These are phyloP conservation scores for Silene vulgaris DNA, from an alignment of 179 eudicot genomes.

Conservation along the genomic window DNA sequence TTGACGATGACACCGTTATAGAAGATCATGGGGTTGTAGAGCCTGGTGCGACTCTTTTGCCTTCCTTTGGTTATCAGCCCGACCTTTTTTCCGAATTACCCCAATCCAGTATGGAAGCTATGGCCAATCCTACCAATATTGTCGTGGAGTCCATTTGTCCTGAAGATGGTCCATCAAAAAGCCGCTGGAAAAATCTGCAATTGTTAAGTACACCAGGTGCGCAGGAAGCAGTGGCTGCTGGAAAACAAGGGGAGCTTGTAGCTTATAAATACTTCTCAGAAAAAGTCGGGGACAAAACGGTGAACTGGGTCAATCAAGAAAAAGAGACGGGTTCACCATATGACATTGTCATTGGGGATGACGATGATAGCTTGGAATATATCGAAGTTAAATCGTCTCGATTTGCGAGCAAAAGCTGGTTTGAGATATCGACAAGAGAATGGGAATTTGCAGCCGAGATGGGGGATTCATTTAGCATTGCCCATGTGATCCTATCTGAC, in stretches of 20 bases:
- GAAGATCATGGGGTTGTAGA: conserved; percentile 33
- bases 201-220: conserved; percentile 27
- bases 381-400: conserved; percentile 87
- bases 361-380: conserved; percentile 45
- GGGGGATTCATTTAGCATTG: conserved; percentile 73
- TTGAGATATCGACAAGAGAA: conserved; percentile 61
- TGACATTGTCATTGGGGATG: conserved; percentile 54
- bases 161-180: conserved; percentile 29
- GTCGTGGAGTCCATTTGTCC: conserved; percentile 35
- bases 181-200: conserved; percentile 33
- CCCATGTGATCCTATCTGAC: conserved; percentile 50
- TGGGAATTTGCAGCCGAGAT: conserved; percentile 84
- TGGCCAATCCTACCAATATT: conserved; percentile 29
- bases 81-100: conserved; percentile 21
- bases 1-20: conserved; percentile 29
- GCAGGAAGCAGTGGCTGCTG: conserved; percentile 47
- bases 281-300: conserved; percentile 32
- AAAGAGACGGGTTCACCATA: conserved; percentile 75
- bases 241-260: conserved; percentile 70
- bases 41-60: conserved; percentile 24
- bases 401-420: conserved; percentile 67
- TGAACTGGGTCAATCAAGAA: conserved; percentile 77
- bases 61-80: conserved; percentile 24
- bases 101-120: conserved; percentile 23
- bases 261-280: conserved; percentile 59